Evolutionary conservation across 139 green algal genomes (phyloP), one percentile per base, ranked within the genome.

Genomic region (Tetradesmus lagerheimii): DNA sequence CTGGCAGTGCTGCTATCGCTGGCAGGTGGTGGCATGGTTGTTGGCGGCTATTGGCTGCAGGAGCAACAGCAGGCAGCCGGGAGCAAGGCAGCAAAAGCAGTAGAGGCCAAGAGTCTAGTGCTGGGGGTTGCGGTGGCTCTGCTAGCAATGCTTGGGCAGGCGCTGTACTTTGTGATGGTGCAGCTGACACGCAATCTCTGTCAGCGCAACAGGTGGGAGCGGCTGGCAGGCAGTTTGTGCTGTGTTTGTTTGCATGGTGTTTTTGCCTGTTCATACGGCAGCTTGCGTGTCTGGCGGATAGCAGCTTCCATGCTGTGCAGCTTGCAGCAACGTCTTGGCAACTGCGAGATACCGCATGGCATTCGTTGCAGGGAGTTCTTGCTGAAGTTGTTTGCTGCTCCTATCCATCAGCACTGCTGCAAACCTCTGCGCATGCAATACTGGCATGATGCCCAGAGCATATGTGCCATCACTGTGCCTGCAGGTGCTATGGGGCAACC

Each of bases 401-500:
- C n/a, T n/a, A n/a, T n/a, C n/a, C n/a, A n/a, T n/a, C n/a, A n/a
- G n/a, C n/a, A n/a, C n/a, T n/a, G n/a, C n/a, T n/a, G n/a, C n/a
- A n/a, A n/a, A n/a, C n/a, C n/a, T n/a, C n/a, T n/a, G n/a, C n/a
- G n/a, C n/a, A n/a, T n/a, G n/a, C n/a, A n/a, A n/a, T n/a, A n/a
- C n/a, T n/a, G n/a, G n/a, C n/a, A n/a, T n/a, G n/a, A n/a, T n/a
- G n/a, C n/a, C n/a, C n/a, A n/a, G n/a, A n/a, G n/a, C 45, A 16
- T 11, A 16, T 64, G 50, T 64, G 50, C 50, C 15, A 11, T 6
- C 45, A 53, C 45, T 53, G 43, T 50, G 4, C 50, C 50, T 64
- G 50, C 71, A 80, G 34, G 71, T 80, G 71, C 16, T 80, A 11
- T 80, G 71, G 71, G 71, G 71, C 71, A 37, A 80, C 31, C 71